Conservation (phyloP, 495 filamentous ascomycete species). For the Hamigera avellanea region DNA sequence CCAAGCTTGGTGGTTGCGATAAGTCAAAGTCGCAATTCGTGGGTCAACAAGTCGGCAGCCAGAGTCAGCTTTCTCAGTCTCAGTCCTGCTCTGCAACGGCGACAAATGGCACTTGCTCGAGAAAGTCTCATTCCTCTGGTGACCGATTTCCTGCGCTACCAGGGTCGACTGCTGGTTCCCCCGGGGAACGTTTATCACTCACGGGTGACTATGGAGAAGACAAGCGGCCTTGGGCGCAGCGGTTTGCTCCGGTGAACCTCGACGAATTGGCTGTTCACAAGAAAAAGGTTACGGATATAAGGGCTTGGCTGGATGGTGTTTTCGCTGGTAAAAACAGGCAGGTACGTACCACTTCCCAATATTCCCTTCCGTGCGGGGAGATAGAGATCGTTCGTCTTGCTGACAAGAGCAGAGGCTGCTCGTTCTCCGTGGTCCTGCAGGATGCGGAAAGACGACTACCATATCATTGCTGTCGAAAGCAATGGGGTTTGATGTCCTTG, state of each 20-base stretch:
- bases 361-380: too few relatives aligned
- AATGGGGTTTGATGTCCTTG: slow-evolving; percentile 60
- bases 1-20: not conserved
- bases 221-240: slow-evolving; percentile 69
- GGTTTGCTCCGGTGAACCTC: slow-evolving; percentile 60
- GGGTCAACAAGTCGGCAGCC: too few relatives aligned
- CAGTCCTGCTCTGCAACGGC: slow-evolving; percentile 1
- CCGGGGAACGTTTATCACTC: not conserved
- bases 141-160: slow-evolving; percentile 8
- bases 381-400: slow-evolving; percentile 13
- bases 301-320: slow-evolving; percentile 65
- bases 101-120: not conserved
- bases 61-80: too few relatives aligned
- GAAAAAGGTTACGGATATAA: slow-evolving; percentile 80
- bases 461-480: slow-evolving; percentile 61
- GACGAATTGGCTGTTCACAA: slow-evolving; percentile 87
- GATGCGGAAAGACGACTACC: slow-evolving; percentile 86
- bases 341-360: slow-evolving; percentile 13
- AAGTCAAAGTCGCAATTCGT: not conserved
- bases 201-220: slow-evolving; percentile 5
- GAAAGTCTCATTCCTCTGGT: too few relatives aligned
- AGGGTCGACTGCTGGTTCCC: not conserved
- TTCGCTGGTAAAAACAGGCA: slow-evolving; percentile 43
- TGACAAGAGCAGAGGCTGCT: slow-evolving; percentile 51
- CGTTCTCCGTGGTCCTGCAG: slow-evolving; percentile 82